Evolutionary conservation across 768 basidiomycete species (phyloP).

Genomic region (Pisolithus microcarpus): DNA sequence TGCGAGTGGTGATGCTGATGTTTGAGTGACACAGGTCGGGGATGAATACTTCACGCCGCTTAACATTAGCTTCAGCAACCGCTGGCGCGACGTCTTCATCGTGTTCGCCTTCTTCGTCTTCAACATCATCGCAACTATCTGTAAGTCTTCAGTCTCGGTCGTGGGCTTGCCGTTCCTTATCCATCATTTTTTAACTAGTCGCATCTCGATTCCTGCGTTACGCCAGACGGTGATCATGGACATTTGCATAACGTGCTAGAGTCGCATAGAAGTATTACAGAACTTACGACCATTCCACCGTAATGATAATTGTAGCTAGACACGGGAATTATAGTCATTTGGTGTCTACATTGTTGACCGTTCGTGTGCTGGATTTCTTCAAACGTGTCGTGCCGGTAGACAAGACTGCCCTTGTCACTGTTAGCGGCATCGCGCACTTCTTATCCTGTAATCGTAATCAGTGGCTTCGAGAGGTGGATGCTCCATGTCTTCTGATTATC

Average conservation of each 20-base stretch:
- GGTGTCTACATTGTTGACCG: no score
- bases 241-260: neutral
- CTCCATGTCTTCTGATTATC: slow-evolving; percentile 16
- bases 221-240: slow-evolving; percentile 43
- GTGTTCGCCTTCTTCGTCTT: slow-evolving; percentile 62
- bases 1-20: neutral
- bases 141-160: slow-evolving; percentile 21
- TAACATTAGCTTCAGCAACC: slow-evolving; percentile 52
- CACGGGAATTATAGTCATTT: no score
- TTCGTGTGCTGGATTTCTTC: no score
- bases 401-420: no score
- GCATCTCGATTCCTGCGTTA: slow-evolving; percentile 69
- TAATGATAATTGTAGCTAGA: no score
- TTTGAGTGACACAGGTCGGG: slow-evolving; percentile 35
- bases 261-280: no score
- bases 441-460: slow-evolving; percentile 42
- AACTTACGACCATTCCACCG: no score
- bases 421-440: slow-evolving; percentile 11
- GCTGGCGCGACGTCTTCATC: slow-evolving; percentile 68
- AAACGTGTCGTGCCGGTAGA: no score
- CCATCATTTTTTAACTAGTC: slow-evolving; percentile 26
- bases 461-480: slow-evolving; percentile 17
- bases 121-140: slow-evolving; percentile 58
- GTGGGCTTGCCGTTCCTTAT: neutral
- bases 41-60: slow-evolving; percentile 66